Evolutionary conservation across 1,284 basidiomycete species (phyloP), one percentile per base, ranked within the genome.

Genomic region (Marasmius oreades): DNA sequence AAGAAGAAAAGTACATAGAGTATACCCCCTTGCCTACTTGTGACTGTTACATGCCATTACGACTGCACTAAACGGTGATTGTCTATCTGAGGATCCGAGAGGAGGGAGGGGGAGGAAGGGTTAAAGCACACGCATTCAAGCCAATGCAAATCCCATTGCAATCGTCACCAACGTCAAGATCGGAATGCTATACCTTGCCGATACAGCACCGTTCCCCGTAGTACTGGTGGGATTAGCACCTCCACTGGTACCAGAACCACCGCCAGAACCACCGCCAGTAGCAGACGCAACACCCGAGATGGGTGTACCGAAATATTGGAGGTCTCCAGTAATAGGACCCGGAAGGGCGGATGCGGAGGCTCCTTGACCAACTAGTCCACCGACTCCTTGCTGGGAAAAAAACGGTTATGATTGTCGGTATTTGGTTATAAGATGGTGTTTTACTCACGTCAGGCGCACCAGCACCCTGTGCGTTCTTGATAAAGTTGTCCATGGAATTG

Each of bases 401-500:
- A 18, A n/a, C 36, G 36, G 28, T 58, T 33, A 34, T 36, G 23
- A 28, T 55, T 52, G n/a, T 45, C n/a, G 33, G 46, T 16, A 39
- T 10, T 18, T 8, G 52, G 26, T 11, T 31, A 18, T 42, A 43
- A 18, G 55, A 12, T 20, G 39, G 22, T 44, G 42, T 37, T 26
- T 39, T 3, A 67, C 69, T 8, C 67, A 74, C 70, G 22, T 67
- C 71, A 18, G 76, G 65, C 39, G 7, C 70, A n/a, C 52, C 59
- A 53, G 69, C 66, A 6, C 57, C 59, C 53, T 61, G 61, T 1
- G 79, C 79, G n/a, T 66, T 66, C 5, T 61, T 59, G 53, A 67
- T 62, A 74, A 75, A 85, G 11, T 66, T 66, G 0, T 63, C 66
- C 60, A 81, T 80, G 14, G 80, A 81, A 66, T 76, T 74, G 56